These are phyloP conservation scores for Arthroderma sp. DNA, from an alignment of 2,329 filamentous ascomycete species.

Conservation along the genomic window DNA sequence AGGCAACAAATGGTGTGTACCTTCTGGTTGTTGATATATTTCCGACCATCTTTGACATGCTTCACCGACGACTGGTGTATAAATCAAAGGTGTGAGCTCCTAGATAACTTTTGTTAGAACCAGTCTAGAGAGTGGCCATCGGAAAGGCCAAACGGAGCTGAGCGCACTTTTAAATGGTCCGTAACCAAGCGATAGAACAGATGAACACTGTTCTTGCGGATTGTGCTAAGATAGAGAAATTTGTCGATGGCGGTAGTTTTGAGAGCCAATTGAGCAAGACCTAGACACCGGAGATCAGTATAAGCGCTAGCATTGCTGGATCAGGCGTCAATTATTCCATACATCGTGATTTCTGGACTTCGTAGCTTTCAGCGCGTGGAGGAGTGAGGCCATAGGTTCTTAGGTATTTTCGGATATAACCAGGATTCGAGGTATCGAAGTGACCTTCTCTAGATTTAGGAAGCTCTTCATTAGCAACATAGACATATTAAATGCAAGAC, in stretches of 20 bases:
- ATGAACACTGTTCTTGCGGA: constrained; percentile 40
- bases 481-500: not conserved
- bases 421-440: constrained; percentile 37
- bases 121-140: not conserved
- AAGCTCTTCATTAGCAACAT: not conserved
- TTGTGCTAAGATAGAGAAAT: constrained; percentile 37
- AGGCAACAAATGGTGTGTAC: constrained; percentile 24
- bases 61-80: constrained; percentile 58
- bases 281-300: constrained; percentile 11
- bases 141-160: not conserved
- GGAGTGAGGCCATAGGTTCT: constrained; percentile 39
- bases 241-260: constrained; percentile 37
- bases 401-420: constrained; percentile 39
- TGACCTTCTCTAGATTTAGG: constrained; percentile 25
- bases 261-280: constrained; percentile 34
- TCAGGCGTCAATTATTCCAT: constrained; percentile 7
- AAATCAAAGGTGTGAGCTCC: constrained; percentile 38
- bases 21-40: constrained; percentile 88
- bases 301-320: constrained; percentile 1
- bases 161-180: constrained; percentile 32
- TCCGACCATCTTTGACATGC: constrained; percentile 94
- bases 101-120: constrained; percentile 10
- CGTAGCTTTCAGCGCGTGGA: constrained; percentile 36
- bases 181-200: constrained; percentile 39
- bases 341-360: constrained; percentile 37